A percentile compares a stretch with the other conserved stretches of the same genome.
These are phyloP conservation scores for Fusarium sp. DNA, from an alignment of 2,329 filamentous ascomycete genomes.

Conservation along the genomic window DNA sequence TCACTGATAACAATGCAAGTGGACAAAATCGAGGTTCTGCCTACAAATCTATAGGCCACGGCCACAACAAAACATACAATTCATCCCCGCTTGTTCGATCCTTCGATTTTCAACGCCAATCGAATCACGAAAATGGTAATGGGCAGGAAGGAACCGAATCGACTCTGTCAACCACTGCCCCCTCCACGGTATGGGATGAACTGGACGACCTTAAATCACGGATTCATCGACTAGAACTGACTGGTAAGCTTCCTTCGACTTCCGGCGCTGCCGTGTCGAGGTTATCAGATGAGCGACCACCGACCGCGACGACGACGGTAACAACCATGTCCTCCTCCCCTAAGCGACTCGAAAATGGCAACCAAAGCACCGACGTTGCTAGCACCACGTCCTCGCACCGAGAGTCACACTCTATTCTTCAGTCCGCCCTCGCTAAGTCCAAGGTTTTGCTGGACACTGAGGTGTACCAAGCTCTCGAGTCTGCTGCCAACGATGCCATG, in stretches of 20 bases:
- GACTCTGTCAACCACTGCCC: constrained; percentile 87
- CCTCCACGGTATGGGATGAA: constrained; percentile 97
- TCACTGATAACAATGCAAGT: constrained; percentile 63
- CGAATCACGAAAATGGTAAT: constrained; percentile 55
- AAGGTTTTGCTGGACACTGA: constrained; percentile 78
- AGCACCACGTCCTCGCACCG: constrained; percentile 61
- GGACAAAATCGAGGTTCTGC: constrained; percentile 61
- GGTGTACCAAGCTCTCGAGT: constrained; percentile 84
- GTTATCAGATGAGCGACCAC: constrained; percentile 83
- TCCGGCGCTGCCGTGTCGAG: constrained; percentile 85
- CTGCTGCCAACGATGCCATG: constrained; percentile 85
- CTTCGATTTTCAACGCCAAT: constrained; percentile 53
- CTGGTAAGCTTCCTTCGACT: constrained; percentile 87
- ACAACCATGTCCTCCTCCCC: constrained; percentile 94
- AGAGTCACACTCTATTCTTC: constrained; percentile 82
- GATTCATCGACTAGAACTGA: constrained; percentile 90
- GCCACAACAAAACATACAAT: constrained; percentile 62
- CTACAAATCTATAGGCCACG: constrained; percentile 56
- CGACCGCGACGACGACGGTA: constrained; percentile 90
- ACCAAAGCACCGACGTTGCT: constrained; percentile 55
- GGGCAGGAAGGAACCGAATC: constrained; percentile 83
- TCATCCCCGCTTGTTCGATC: constrained; percentile 72
- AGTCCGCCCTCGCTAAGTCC: constrained; percentile 85
- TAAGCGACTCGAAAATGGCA: constrained; percentile 67
- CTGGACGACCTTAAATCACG: constrained; percentile 94